Percentiles rank a stretch among this genome's conserved stretches.
Evolutionary conservation across 176 grass and related monocot genomes (phyloP).

Genomic region (Hordeum vulgare): DNA sequence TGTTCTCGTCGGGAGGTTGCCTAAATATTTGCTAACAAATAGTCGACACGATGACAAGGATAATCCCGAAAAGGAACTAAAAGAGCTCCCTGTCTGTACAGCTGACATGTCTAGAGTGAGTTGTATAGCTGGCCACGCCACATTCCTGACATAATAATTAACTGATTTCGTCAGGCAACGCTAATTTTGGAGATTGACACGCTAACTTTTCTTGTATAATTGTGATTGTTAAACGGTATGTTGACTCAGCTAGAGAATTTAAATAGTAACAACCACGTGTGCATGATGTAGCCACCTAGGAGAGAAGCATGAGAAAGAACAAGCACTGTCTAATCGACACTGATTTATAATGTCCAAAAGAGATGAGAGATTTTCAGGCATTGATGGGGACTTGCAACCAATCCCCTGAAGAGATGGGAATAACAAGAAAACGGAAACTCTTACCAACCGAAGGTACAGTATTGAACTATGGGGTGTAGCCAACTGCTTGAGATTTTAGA

Average conservation of each 20-base stretch:
- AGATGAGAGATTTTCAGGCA: background rate
- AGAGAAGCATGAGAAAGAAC: background rate
- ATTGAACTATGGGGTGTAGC: background rate
- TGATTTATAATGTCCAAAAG: constrained; percentile 29
- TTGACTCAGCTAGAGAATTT: background rate
- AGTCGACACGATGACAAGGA: background rate
- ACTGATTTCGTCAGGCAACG: background rate
- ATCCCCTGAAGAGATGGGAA: constrained; percentile 11
- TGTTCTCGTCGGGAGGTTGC: background rate
- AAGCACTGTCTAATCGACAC: background rate
- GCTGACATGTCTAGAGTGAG: background rate
- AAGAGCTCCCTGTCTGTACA: background rate
- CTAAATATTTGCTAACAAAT: background rate
- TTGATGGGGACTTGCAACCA: constrained; percentile 21
- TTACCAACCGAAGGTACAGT: constrained; percentile 1
- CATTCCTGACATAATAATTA: background rate
- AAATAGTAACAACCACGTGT: background rate
- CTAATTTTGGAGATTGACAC: background rate
- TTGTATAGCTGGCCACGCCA: background rate
- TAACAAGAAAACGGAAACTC: constrained; percentile 42
- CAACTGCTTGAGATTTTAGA: constrained; percentile 10
- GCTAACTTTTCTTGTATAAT: background rate
- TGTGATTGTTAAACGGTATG: constrained; percentile 20
- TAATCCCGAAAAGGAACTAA: background rate
- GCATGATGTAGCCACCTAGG: constrained; percentile 13